Evolutionary conservation across 2,329 filamentous ascomycete species (phyloP), one percentile per base, ranked within the genome.

Genomic region (Myriosclerotinia curreyana): DNA sequence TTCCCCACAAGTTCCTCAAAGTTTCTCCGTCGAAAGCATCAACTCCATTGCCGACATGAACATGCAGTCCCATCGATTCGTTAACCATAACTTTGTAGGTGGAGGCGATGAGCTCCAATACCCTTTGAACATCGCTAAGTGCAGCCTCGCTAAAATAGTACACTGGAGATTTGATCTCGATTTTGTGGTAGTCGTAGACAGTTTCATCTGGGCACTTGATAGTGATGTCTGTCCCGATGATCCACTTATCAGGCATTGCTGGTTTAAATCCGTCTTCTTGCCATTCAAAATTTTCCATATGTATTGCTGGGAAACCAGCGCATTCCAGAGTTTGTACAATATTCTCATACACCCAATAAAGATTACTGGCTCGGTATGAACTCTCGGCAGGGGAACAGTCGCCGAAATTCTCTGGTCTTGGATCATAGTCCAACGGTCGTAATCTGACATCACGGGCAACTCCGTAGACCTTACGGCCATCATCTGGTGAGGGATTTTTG

Each of bases 31-130:
- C 62, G 44, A 75, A 74, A 1, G 69, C 68, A 7, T 65, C n/a
- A 20, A 44, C 46, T 4, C 69, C 69, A 42, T 74, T 71, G 3
- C 75, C 75, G n/a, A 76, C 66, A 60, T 77, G 74, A 20, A 76
- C 69, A 60, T 76, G 74, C 0, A 74, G 42, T 0, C 72, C 74
- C 38, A 68, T 71, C 1, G 65, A 66, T 0, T 64, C 38, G 51
- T 74, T 74, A 44, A 62, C 52, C 12, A 67, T 49, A 7, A 74
- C 36, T 15, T 69, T 63, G 55, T 71, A 71, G 0, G 55, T 67
- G 2, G 60, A 60, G 4, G 48, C 17, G 17, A 73, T 40, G 15
- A 69, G 36, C n/a, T 34, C 34, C 55, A 22, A 51, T 14, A 63
- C 52, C 22, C 48, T 49, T 28, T 3, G 7, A 17, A 63, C 52